Evolutionary conservation across 176 grass and related monocot species (phyloP), one percentile per base, ranked within the genome.

Genomic region (Bromus sterilis): DNA sequence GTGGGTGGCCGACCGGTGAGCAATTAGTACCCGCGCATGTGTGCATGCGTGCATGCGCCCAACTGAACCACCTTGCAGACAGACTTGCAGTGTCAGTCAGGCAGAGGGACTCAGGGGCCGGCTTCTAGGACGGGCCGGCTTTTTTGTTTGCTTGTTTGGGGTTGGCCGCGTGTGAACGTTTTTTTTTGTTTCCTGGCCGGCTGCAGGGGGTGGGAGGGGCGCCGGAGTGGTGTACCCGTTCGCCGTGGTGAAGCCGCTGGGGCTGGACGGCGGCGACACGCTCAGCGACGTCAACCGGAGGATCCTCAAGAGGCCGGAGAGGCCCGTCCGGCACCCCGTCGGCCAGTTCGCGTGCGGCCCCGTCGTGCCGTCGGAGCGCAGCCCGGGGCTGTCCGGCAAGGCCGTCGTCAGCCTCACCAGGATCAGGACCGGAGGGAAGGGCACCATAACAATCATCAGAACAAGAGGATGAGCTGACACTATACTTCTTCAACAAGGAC

Each of bases 391-490:
- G n/a, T 99, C 96, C 39, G 96, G 96, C 15, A 99, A 95, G 9
- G 76, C 91, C 1, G 82, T 99, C 12, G 91, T 91, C 18, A 92
- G 90, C 87, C 84, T 94, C 1, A 86, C 91, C 12, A 95, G 77
- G 85, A 99, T 99, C 79, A 94, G 82, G 32, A 99, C 96, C 4
- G 87, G 76, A 73, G 96, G 89, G 14, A 91, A 69, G 64, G 96
- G 96, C 56, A 95, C 88, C 24, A 87, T 99, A 39, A 99, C 91
- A 44, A 91, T 99, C 70, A 90, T 93, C 23, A 91, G 96, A 83
- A 99, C 96, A 33, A 95, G 67, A 87, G 93, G 87, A 8, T 99
- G 80, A 18, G 48, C 48, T 21, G 18, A 2, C 48, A 20, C 16
- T 48, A 0, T 49, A 7, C 15, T 20, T 46, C 4, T 14, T 14